phyloP scores from a whole-genome alignment of 163 green algal species.

The Picocystis sp. region DNA sequence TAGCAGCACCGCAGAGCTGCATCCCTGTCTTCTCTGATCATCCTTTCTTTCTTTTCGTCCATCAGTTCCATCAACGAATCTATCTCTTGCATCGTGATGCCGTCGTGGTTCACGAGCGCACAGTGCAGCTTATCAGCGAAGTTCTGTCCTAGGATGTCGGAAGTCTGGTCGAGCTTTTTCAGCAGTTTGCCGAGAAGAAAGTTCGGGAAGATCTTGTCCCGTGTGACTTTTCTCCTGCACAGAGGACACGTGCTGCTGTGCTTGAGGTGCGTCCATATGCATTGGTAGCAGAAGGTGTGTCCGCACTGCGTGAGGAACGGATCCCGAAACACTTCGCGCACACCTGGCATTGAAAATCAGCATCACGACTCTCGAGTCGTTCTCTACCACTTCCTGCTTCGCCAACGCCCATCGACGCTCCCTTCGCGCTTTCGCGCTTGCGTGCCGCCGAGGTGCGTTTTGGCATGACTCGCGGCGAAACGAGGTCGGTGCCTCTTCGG shows the following conservation, averaged over 20 bases:
- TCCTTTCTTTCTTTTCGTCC: slow-evolving; percentile 12
- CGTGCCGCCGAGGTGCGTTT: too few relatives aligned
- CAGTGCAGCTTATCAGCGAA: slow-evolving; percentile 2
- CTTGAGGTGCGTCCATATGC: slow-evolving; percentile 46
- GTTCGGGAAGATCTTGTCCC: slow-evolving; percentile 54
- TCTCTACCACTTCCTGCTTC: too few relatives aligned
- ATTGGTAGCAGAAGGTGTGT: slow-evolving; percentile 65
- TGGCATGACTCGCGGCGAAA: too few relatives aligned
- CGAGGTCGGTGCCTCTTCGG: too few relatives aligned
- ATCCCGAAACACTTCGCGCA: slow-evolving; percentile 57
- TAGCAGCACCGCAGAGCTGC: slow-evolving; percentile 48
- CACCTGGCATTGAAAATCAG: slow-evolving; percentile 45
- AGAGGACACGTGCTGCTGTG: slow-evolving; percentile 40
- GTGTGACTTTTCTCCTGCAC: slow-evolving; percentile 41
- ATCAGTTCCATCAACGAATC: slow-evolving; percentile 23
- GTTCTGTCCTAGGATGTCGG: slow-evolving; percentile 6
- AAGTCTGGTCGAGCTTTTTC: slow-evolving; percentile 14
- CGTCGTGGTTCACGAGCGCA: slow-evolving; percentile 13
- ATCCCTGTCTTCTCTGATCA: slow-evolving; percentile 30
- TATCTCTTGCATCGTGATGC: slow-evolving; percentile 17
- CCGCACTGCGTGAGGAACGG: slow-evolving; percentile 61
- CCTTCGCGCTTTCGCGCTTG: too few relatives aligned
- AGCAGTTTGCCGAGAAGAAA: slow-evolving; percentile 56
- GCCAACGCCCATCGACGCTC: too few relatives aligned
- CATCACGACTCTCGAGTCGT: neutral